Evolutionary conservation across 192 early-diverging fungal genomes (phyloP).

Genomic region (Backusella morwellensis): DNA sequence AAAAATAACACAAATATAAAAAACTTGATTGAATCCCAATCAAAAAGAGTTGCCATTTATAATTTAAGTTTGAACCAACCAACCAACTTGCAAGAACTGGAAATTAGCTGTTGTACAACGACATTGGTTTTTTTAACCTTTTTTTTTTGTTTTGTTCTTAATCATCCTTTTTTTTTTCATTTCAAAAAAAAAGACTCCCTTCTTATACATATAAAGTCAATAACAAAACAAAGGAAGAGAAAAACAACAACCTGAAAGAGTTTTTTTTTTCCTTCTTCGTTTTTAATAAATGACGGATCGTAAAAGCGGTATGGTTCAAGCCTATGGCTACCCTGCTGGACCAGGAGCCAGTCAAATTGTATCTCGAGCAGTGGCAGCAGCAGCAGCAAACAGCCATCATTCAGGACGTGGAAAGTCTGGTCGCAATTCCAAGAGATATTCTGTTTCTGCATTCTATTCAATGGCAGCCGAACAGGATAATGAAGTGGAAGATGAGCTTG

Average conservation of each 20-base stretch:
- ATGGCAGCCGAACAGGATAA: conserved; percentile 93
- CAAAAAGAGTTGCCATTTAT: background rate
- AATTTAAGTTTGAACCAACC: background rate
- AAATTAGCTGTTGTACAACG: background rate
- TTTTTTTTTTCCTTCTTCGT: background rate
- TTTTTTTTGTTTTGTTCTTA: background rate
- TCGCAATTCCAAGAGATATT: conserved; percentile 61
- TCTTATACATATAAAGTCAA: background rate
- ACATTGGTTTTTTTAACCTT: background rate
- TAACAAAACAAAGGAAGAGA: background rate
- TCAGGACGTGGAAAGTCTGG: conserved; percentile 19
- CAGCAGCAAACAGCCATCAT: conserved; percentile 37
- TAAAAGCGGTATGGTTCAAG: conserved; percentile 37
- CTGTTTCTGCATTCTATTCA: conserved; percentile 73
- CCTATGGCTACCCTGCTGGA: conserved; percentile 30
- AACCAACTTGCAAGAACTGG: background rate
- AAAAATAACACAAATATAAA: background rate
- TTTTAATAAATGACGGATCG: conserved; percentile 33
- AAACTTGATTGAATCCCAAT: background rate
- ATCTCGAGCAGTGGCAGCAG: conserved; percentile 38
- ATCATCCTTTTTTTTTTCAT: background rate
- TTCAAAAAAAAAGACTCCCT: background rate
- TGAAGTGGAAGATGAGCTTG: conserved; percentile 94
- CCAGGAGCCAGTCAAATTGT: conserved; percentile 27
- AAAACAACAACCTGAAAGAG: background rate